Percentiles rank a stretch among this genome's conserved stretches.
Evolutionary conservation across 257 asterid genomes (phyloP).

Genomic region (Ajuga chamaepitys): DNA sequence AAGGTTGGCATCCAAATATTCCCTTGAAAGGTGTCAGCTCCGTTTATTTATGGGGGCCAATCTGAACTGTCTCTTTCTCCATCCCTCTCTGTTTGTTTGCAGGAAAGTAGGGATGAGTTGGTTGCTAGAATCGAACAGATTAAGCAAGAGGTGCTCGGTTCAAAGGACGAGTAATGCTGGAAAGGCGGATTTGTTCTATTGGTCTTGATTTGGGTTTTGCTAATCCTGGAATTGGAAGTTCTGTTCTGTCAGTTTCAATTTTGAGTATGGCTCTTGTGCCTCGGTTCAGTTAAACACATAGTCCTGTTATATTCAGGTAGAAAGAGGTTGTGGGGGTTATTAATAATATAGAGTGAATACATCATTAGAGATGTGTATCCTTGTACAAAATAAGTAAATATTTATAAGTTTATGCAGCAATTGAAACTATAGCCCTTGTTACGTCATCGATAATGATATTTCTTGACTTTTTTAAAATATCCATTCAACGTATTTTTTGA

Average conservation of each 20-base stretch:
- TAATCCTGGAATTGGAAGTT: not conserved
- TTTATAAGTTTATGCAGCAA: not conserved
- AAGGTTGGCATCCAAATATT: slow-evolving; percentile 39
- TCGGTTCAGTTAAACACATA: not conserved
- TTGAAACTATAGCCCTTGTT: not conserved
- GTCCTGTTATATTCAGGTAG: slow-evolving; percentile 3
- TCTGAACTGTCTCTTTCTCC: not conserved
- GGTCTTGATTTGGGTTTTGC: too few species aligned
- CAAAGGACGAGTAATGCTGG: slow-evolving; percentile 22
- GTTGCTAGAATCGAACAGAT: slow-evolving; percentile 49
- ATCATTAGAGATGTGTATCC: not conserved
- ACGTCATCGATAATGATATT: too few species aligned
- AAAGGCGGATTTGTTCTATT: too few species aligned
- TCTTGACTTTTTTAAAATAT: too few species aligned
- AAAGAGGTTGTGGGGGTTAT: slow-evolving; percentile 4
- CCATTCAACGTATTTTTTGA: too few species aligned
- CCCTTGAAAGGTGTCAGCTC: too few species aligned
- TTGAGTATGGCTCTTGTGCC: not conserved
- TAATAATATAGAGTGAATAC: not conserved
- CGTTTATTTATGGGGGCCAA: not conserved
- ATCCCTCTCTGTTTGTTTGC: slow-evolving; percentile 29
- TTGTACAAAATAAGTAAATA: slow-evolving; percentile 14
- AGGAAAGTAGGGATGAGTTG: slow-evolving; percentile 64
- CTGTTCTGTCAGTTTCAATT: not conserved
- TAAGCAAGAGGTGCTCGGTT: slow-evolving; percentile 61